A percentile compares a stretch with the other conserved stretches of the same genome.
Evolutionary conservation across 495 filamentous ascomycete genomes (phyloP).

Genomic region (Peziza echinospora): DNA sequence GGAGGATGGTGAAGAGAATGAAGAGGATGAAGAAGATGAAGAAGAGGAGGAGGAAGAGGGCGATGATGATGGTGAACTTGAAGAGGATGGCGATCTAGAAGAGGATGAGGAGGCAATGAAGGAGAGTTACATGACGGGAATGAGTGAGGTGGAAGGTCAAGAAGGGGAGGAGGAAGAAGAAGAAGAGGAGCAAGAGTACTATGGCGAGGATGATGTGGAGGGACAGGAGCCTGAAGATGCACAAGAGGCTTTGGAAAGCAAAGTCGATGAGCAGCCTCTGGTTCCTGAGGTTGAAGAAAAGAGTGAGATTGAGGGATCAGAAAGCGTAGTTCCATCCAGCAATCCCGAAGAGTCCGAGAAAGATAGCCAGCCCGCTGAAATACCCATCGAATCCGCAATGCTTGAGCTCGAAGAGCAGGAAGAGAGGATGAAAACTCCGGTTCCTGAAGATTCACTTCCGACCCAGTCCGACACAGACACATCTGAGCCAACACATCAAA

Average conservation of each 20-base stretch:
- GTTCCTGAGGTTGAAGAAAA: constrained; percentile 5
- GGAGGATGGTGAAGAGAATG: constrained; percentile 20
- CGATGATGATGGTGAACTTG: constrained; percentile 27
- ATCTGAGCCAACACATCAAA: background rate
- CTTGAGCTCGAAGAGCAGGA: too few species aligned
- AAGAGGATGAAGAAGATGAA: constrained; percentile 11
- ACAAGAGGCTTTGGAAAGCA: background rate
- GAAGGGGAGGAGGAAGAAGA: constrained; percentile 23
- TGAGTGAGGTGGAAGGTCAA: constrained; percentile 9
- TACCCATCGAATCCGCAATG: too few species aligned
- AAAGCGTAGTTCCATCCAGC: too few species aligned
- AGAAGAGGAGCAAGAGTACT: constrained; percentile 27
- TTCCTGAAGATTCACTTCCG: too few species aligned
- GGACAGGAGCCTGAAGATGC: constrained; percentile 12
- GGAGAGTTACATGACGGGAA: constrained; percentile 10
- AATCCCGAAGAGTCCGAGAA: too few species aligned
- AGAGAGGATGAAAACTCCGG: too few species aligned
- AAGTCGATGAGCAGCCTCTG: constrained; percentile 12
- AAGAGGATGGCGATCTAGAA: constrained; percentile 22
- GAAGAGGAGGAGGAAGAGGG: constrained; percentile 23
- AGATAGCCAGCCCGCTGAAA: too few species aligned
- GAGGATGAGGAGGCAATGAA: constrained; percentile 7
- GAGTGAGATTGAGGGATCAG: constrained; percentile 2
- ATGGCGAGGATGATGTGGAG: constrained; percentile 22
- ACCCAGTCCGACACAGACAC: too few species aligned